A percentile compares a stretch with the other conserved stretches of the same genome.
Evolutionary conservation across 2,329 filamentous ascomycete species (phyloP).

Genomic region (Cladosporium austrohemisphaericum): DNA sequence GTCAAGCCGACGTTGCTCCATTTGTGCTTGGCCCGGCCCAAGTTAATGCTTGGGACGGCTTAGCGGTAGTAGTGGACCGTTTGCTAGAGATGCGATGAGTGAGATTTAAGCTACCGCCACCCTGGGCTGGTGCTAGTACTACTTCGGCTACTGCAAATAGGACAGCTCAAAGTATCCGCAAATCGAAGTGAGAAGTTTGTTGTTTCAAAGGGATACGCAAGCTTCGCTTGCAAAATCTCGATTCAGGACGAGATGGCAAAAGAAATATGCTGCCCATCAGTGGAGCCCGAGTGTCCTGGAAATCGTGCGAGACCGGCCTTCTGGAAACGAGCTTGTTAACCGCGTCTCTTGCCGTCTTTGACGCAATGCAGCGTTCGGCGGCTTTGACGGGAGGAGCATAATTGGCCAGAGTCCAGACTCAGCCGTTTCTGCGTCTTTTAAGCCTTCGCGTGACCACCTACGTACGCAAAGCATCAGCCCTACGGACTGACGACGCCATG

Average conservation of each 20-base stretch:
- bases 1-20: not conserved
- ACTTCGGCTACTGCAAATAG: not conserved
- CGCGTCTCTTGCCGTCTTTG: too few relatives aligned
- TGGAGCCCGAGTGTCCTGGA: too few relatives aligned
- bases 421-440: too few relatives aligned
- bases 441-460: too few relatives aligned
- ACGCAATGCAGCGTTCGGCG: not conserved
- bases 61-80: not conserved
- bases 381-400: not conserved
- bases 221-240: too few relatives aligned
- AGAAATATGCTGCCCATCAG: too few relatives aligned
- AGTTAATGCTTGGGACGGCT: slow-evolving; percentile 8
- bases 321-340: too few relatives aligned
- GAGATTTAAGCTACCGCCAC: not conserved
- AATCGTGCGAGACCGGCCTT: too few relatives aligned
- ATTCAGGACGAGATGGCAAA: too few relatives aligned
- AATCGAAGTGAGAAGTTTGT: too few relatives aligned
- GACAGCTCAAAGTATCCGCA: not conserved
- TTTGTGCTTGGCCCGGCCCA: slow-evolving; percentile 12
- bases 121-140: not conserved
- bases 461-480: not conserved
- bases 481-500: slow-evolving; percentile 1
- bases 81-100: too few relatives aligned
- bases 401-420: not conserved
- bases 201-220: too few relatives aligned